Conservation (phyloP, 2,329 filamentous ascomycete species). For the Hymenoscyphus occultus region DNA sequence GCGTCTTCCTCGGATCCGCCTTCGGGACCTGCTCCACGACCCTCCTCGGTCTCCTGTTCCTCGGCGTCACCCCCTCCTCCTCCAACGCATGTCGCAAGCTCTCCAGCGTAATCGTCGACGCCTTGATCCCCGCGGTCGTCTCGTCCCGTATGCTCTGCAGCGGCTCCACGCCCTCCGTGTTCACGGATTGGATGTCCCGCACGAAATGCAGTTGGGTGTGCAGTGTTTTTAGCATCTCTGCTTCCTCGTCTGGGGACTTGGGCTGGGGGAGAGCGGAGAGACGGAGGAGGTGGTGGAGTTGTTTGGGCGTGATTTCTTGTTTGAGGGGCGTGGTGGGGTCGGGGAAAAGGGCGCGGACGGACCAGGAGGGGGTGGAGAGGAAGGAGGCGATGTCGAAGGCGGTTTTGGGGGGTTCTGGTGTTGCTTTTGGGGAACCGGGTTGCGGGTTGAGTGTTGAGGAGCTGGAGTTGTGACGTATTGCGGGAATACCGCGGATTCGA, state of each 20-base stretch:
- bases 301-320: constrained; percentile 51
- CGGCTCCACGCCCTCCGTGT: constrained; percentile 70
- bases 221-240: constrained; percentile 69
- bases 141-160: constrained; percentile 80
- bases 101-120: constrained; percentile 57
- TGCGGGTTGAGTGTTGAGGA: constrained; percentile 5
- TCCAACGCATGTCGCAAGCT: constrained; percentile 48
- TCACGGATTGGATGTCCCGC: constrained; percentile 75
- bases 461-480: constrained; percentile 11
- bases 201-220: constrained; percentile 87
- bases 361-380: constrained; percentile 76
- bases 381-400: constrained; percentile 40
- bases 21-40: constrained; percentile 20
- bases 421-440: neutral
- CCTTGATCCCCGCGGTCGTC: constrained; percentile 52
- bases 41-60: constrained; percentile 33
- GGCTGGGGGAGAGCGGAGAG: constrained; percentile 84
- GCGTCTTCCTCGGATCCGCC: neutral
- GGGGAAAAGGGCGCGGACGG: constrained; percentile 71
- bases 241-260: constrained; percentile 58
- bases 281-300: constrained; percentile 80
- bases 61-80: constrained; percentile 59
- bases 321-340: constrained; percentile 19
- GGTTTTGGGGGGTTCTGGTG: neutral
- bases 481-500: neutral